phyloP scores from a whole-genome alignment of 1,139 yeast species.

The Pichia kudriavzevii region DNA sequence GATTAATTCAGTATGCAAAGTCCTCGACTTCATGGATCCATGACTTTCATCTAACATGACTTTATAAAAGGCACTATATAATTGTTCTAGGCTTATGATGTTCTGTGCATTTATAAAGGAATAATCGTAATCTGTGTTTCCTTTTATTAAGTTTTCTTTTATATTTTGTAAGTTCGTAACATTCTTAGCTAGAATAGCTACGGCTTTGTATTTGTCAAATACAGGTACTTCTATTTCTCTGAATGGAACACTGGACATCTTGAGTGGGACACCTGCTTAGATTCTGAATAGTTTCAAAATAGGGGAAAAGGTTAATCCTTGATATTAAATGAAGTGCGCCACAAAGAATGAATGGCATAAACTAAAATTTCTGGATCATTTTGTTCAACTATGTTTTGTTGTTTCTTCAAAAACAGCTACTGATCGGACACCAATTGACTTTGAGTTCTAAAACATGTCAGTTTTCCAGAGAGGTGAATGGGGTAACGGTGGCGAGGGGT shows the following conservation, averaged over 20 bases:
- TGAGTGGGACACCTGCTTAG: background rate
- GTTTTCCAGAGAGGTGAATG: no score
- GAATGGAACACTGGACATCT: constrained; percentile 1
- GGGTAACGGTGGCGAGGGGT: no score
- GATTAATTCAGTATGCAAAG: constrained; percentile 46
- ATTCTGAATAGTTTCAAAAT: background rate
- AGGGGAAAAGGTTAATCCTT: no score
- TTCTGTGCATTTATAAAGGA: constrained; percentile 43
- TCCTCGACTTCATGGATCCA: constrained; percentile 39
- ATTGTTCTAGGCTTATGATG: constrained; percentile 40
- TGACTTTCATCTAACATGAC: constrained; percentile 37
- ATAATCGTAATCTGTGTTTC: constrained; percentile 33
- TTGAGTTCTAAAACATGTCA: no score
- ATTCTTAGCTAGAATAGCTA: constrained; percentile 33
- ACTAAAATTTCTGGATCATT: no score
- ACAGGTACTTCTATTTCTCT: constrained; percentile 31
- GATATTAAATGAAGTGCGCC: no score
- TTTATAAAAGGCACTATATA: constrained; percentile 42
- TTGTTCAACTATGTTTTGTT: no score
- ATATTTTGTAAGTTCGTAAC: constrained; percentile 38
- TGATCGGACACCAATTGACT: no score
- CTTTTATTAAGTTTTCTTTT: constrained; percentile 31
- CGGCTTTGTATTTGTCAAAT: constrained; percentile 31
- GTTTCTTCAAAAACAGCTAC: no score
- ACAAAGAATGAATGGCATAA: no score